Percentiles rank a stretch among this genome's conserved stretches.
phyloP scores from a whole-genome alignment of 2,329 filamentous ascomycete genomes.

The Colletotrichum sp. region DNA sequence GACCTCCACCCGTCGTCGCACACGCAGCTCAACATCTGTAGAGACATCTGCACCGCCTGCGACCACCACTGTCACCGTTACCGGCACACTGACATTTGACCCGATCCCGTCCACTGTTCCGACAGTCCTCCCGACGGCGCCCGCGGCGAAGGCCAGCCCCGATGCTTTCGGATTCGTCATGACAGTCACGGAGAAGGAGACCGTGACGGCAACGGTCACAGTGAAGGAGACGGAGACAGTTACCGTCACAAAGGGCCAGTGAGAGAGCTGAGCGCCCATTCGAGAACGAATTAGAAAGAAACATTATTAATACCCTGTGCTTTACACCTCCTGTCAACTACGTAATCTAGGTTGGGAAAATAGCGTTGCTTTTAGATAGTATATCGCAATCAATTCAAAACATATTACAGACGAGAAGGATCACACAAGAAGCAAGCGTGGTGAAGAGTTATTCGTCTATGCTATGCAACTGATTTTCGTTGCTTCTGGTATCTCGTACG shows the following conservation, averaged over 20 bases:
- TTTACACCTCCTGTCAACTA: neutral
- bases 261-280: neutral
- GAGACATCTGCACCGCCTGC: neutral
- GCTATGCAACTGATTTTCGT: neutral
- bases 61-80: neutral
- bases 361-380: neutral
- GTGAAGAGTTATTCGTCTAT: neutral
- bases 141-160: neutral
- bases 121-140: neutral
- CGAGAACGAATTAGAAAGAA: neutral
- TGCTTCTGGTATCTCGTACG: neutral
- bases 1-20: neutral
- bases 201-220: conserved; percentile 28
- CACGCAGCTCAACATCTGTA: neutral
- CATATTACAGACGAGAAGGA: neutral
- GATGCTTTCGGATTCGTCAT: conserved; percentile 26
- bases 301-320: neutral
- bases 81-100: neutral
- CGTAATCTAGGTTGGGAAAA: neutral
- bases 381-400: neutral
- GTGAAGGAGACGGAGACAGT: conserved; percentile 24
- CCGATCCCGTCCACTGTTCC: neutral
- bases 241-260: conserved; percentile 14
- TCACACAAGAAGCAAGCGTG: neutral
- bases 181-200: conserved; percentile 36